A percentile compares a stretch with the other conserved stretches of the same genome.
These are phyloP conservation scores for Termitomyces sp. DNA, from an alignment of 768 basidiomycete genomes.

Conservation along the genomic window DNA sequence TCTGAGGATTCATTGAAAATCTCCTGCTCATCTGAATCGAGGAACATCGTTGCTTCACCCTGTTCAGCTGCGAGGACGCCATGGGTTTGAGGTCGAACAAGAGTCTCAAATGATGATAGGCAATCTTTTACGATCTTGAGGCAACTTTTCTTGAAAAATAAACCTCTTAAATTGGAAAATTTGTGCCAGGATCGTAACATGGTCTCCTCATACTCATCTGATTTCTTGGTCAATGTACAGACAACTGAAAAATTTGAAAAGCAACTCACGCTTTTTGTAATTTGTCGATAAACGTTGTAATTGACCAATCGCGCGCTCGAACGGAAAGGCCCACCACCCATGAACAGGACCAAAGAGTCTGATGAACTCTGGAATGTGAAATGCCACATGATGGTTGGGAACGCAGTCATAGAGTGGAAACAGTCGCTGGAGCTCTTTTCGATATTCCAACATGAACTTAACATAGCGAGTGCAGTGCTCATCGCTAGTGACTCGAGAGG, in stretches of 20 bases:
- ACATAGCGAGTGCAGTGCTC: background rate
- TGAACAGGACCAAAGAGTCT: background rate
- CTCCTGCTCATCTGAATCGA: background rate
- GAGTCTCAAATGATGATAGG: background rate
- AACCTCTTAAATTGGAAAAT: background rate
- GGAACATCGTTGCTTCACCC: background rate
- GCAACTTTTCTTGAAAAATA: background rate
- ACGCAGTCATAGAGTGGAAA: background rate
- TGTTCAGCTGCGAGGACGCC: background rate
- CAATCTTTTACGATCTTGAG: background rate
- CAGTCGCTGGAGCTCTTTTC: background rate
- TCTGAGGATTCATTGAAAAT: background rate
- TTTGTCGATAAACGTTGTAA: constrained; percentile 4
- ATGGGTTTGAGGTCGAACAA: background rate
- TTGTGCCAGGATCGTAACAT: background rate
- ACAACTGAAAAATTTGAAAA: background rate
- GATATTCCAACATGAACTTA: background rate
- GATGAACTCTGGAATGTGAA: background rate
- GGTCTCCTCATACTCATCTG: background rate
- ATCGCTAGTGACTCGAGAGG: background rate
- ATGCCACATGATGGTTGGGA: background rate
- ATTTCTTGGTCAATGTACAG: background rate
- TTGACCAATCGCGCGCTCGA: constrained; percentile 8
- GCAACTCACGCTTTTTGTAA: background rate
- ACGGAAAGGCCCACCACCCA: constrained; percentile 13